Evolutionary conservation across 176 grass and related monocot genomes (phyloP).

Genomic region (Oryza officinalis): DNA sequence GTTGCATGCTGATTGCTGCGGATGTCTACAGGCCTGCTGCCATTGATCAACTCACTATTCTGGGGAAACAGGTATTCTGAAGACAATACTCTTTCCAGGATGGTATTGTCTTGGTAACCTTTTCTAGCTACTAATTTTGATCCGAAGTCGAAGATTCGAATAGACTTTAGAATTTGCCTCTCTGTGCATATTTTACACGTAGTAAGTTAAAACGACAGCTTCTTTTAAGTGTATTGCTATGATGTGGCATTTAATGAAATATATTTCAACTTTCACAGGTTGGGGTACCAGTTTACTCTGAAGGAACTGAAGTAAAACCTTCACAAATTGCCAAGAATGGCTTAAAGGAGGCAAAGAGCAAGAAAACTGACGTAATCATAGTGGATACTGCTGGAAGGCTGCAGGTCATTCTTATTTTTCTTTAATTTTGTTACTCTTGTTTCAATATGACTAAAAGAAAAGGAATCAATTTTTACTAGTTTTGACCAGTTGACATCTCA

Average conservation of each 20-base stretch:
- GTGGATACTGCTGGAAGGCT: conserved; percentile 95
- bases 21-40: conserved; percentile 99
- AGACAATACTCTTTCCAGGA: not conserved
- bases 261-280: conserved; percentile 58
- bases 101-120: not conserved
- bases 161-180: not conserved
- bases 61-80: conserved; percentile 55
- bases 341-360: conserved; percentile 79
- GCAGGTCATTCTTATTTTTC: conserved; percentile 64
- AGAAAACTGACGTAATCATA: conserved; percentile 77
- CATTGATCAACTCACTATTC: conserved; percentile 89
- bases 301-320: conserved; percentile 73
- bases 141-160: not conserved
- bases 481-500: not conserved
- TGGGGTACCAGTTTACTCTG: conserved; percentile 84
- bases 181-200: not conserved
- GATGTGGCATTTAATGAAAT: not conserved
- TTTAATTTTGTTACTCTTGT: not conserved
- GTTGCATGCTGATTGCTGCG: conserved; percentile 93
- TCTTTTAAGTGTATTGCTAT: conserved; percentile 5
- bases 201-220: conserved; percentile 11
- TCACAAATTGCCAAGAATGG: conserved; percentile 83
- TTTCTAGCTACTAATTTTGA: conserved; percentile 12
- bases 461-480: not conserved
- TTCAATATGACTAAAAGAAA: conserved; percentile 4